These are phyloP conservation scores for Ophiostoma populinum DNA, from an alignment of 2,329 filamentous ascomycete genomes.

Conservation along the genomic window DNA sequence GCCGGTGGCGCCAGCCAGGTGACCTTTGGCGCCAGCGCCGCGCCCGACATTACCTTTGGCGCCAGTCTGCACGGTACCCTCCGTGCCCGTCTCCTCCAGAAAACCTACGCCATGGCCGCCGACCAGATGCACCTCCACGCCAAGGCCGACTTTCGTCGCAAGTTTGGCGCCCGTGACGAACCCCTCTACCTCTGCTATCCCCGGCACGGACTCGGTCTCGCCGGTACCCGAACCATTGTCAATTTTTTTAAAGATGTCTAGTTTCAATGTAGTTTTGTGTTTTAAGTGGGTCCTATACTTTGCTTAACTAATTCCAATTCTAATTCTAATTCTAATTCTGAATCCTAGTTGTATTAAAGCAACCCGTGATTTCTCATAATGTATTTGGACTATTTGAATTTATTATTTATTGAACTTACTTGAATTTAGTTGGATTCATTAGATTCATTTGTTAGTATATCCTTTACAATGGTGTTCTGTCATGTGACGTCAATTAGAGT, in stretches of 20 bases:
- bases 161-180: constrained; percentile 73
- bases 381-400: too few species aligned
- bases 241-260: constrained; percentile 82
- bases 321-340: too few species aligned
- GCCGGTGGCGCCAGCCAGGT: constrained; percentile 45
- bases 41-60: constrained; percentile 55
- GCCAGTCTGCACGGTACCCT: constrained; percentile 69
- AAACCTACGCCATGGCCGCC: constrained; percentile 67
- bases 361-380: too few species aligned
- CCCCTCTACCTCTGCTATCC: constrained; percentile 84
- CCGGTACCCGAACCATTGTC: constrained; percentile 70
- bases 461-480: too few species aligned
- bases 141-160: constrained; percentile 81
- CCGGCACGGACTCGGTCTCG: constrained; percentile 64
- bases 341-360: too few species aligned
- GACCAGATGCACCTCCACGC: constrained; percentile 67
- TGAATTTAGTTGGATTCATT: too few species aligned
- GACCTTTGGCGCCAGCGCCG: constrained; percentile 77
- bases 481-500: too few species aligned
- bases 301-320: too few species aligned
- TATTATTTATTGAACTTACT: too few species aligned
- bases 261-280: constrained; percentile 3
- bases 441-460: too few species aligned
- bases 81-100: constrained; percentile 63
- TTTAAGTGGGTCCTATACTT: too few species aligned